Conservation (phyloP, 2,329 filamentous ascomycete genomes). For the Botrytis squamosa region DNA sequence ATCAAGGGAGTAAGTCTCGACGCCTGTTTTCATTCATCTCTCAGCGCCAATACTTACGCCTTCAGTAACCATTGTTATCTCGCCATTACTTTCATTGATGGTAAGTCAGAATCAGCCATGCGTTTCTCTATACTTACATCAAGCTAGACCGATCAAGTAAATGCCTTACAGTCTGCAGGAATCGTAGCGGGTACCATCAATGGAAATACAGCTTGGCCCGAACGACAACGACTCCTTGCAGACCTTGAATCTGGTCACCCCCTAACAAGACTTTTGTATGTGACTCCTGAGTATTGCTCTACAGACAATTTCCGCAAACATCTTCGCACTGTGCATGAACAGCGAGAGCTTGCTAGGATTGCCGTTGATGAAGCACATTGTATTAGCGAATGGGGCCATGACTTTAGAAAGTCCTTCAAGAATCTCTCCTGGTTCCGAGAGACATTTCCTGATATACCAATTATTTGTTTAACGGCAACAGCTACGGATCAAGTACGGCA, state of each 20-base stretch:
- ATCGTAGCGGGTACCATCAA: constrained; percentile 86
- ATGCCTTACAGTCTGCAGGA: constrained; percentile 68
- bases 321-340: constrained; percentile 70
- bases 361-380: constrained; percentile 95
- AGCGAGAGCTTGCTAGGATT: constrained; percentile 81
- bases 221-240: constrained; percentile 67
- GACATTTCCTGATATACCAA: constrained; percentile 78
- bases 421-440: constrained; percentile 81
- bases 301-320: constrained; percentile 73
- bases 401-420: constrained; percentile 92
- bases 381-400: constrained; percentile 97
- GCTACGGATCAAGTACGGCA: constrained; percentile 76
- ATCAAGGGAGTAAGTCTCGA: constrained; percentile 70
- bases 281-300: constrained; percentile 87
- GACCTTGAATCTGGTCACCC: constrained; percentile 90
- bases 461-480: constrained; percentile 91
- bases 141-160: constrained; percentile 82
- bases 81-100: constrained; percentile 87
- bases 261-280: constrained; percentile 78
- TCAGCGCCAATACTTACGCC: constrained; percentile 27
- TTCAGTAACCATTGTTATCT: constrained; percentile 83
- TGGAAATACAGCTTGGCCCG: constrained; percentile 67
- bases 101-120: constrained; percentile 43
- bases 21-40: background rate
- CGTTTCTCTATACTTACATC: constrained; percentile 13